Evolutionary conservation across 768 basidiomycete species (phyloP).

Genomic region (Leccinum variicolor): DNA sequence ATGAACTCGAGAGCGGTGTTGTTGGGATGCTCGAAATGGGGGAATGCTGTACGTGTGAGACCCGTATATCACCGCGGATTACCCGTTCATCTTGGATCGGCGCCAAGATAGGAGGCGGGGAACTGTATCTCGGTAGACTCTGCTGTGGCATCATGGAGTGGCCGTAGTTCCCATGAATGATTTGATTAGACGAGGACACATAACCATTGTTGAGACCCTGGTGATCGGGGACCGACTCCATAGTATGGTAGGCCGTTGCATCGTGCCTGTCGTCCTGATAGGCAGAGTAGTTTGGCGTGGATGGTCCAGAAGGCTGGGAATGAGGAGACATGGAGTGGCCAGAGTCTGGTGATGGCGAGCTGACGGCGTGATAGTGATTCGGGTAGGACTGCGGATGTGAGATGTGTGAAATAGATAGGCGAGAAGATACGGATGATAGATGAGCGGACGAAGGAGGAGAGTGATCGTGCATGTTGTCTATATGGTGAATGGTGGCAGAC

Average conservation of each 20-base stretch:
- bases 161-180: slow-evolving; percentile 25
- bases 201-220: slow-evolving; percentile 31
- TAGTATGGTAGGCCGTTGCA: slow-evolving; percentile 38
- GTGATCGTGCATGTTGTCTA: slow-evolving; percentile 27
- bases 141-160: slow-evolving; percentile 22
- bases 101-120: slow-evolving; percentile 54
- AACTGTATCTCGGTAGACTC: slow-evolving; percentile 38
- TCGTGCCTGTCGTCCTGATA: slow-evolving; percentile 43
- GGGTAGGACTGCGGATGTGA: slow-evolving; percentile 51
- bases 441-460: slow-evolving; percentile 31
- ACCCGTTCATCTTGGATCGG: slow-evolving; percentile 47
- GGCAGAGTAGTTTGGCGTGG: slow-evolving; percentile 39
- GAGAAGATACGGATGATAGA: slow-evolving; percentile 41
- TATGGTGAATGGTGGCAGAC: slow-evolving; percentile 26
- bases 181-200: slow-evolving; percentile 28
- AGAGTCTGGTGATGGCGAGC: slow-evolving; percentile 50
- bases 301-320: slow-evolving; percentile 30
- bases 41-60: slow-evolving; percentile 31
- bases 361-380: slow-evolving; percentile 32
- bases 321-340: slow-evolving; percentile 44
- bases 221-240: slow-evolving; percentile 31
- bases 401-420: slow-evolving; percentile 59
- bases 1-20: slow-evolving; percentile 32
- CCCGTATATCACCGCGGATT: slow-evolving; percentile 28
- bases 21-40: slow-evolving; percentile 31